A percentile compares a stretch with the other conserved stretches of the same genome.
Evolutionary conservation across 169 alveolate genomes (phyloP).

Genomic region (Eimeria necatrix): DNA sequence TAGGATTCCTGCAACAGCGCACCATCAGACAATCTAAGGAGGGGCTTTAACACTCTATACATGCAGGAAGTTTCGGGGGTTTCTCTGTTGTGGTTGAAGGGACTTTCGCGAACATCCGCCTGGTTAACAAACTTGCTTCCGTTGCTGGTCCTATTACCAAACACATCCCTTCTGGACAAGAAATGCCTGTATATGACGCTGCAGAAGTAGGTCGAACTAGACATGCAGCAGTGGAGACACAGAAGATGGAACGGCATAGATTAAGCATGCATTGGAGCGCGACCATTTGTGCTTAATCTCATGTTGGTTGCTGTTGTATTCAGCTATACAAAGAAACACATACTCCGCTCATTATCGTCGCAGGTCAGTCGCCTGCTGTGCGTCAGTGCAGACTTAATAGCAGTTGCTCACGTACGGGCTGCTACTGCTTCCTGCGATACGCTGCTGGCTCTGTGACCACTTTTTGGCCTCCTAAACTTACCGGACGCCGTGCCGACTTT

Average conservation of each 20-base stretch:
- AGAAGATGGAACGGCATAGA: too few relatives aligned
- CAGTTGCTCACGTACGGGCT: neutral
- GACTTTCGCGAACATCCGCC: conserved; percentile 97
- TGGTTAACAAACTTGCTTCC: conserved; percentile 94
- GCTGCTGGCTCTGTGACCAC: neutral
- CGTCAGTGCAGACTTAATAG: neutral
- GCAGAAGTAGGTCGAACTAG: conserved; percentile 86
- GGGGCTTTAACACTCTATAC: too few relatives aligned
- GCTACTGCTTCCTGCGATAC: neutral
- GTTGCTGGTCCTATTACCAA: conserved; percentile 96
- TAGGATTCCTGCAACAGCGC: too few relatives aligned
- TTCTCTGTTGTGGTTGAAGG: conserved; percentile 89
- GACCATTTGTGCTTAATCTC: neutral
- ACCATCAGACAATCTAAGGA: too few relatives aligned
- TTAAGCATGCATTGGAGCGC: neutral
- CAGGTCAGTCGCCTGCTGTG: conserved; percentile 40
- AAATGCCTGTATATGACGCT: conserved; percentile 95
- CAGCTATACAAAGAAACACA: conserved; percentile 84
- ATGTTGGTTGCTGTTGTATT: neutral
- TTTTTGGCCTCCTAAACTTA: neutral
- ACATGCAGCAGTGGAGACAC: neutral
- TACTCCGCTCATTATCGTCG: conserved; percentile 85
- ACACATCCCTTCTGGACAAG: conserved; percentile 94
- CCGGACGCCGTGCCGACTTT: conserved; percentile 80
- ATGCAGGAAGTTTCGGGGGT: neutral